phyloP scores from a whole-genome alignment of 1,139 yeast genomes.

The Schwanniomyces etchellsii region DNA sequence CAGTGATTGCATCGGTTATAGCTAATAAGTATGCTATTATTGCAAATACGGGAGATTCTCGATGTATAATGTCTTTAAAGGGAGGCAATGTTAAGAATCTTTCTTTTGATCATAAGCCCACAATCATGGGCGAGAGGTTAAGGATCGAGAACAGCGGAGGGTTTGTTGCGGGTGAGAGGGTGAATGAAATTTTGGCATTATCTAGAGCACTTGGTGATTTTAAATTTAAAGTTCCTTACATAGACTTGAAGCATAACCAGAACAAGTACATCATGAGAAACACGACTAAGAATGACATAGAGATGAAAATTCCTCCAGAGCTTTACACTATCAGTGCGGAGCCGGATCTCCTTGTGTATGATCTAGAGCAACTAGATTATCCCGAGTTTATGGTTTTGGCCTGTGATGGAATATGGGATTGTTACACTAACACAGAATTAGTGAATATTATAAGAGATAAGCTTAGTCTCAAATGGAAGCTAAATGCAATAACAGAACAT shows the following conservation, averaged over 20 bases:
- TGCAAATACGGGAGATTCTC: constrained; percentile 73
- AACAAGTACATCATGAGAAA: constrained; percentile 18
- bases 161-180: constrained; percentile 60
- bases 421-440: constrained; percentile 56
- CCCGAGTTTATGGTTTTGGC: constrained; percentile 69
- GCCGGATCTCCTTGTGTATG: constrained; percentile 61
- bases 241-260: constrained; percentile 25
- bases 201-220: constrained; percentile 78
- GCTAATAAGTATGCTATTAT: constrained; percentile 45
- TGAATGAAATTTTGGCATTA: constrained; percentile 67
- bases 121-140: constrained; percentile 67
- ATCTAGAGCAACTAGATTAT: constrained; percentile 20
- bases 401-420: constrained; percentile 82
- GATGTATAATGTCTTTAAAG: constrained; percentile 52
- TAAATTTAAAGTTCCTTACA: constrained; percentile 50
- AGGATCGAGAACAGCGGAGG: constrained; percentile 74
- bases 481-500: constrained; percentile 54
- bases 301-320: constrained; percentile 34
- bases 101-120: constrained; percentile 74
- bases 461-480: constrained; percentile 49
- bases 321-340: constrained; percentile 57
- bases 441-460: constrained; percentile 52
- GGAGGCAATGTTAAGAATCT: constrained; percentile 53
- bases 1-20: constrained; percentile 50
- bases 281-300: constrained; percentile 14